Evolutionary conservation across 2,329 filamentous ascomycete genomes (phyloP), one percentile per base, ranked within the genome.

Genomic region (Cordyceps cicadae): DNA sequence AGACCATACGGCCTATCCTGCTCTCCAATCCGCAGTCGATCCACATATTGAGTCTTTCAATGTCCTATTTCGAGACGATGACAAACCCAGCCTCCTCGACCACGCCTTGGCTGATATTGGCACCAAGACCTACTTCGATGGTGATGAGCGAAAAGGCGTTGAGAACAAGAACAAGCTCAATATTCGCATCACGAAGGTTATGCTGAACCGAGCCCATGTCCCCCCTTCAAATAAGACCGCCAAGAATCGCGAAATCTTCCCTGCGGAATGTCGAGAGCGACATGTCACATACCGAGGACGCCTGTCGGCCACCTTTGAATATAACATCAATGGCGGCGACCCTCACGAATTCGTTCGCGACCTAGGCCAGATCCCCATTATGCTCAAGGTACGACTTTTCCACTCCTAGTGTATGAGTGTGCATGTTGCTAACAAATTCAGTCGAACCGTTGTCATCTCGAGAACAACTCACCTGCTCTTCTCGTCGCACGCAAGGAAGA

Each of bases 1-100:
- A 69, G 92, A 97, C 71, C 88, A 85, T 67, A 89, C 89, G 11
- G 91, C 93, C 62, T 97, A 96, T 70, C 94, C 94, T 15, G 83
- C 89, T 24, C 84, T 99, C 53, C 88, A 92, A 68, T 83, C 84
- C 63, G 90, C 93, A n/a, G 87, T 97, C 62, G 82, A 89, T 66
- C 94, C 94, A 54, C 94, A 99, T 74, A 88, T 97, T 68, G 87
- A 97, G 70, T 94, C 94, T 7, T 99, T 97, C 84, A 96, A 99
- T 78, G 87, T 87, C 57, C 81, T 97, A 53, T 95, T 97, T 71
- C 84, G 86, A 37, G 79, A 82, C 62, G 82, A 87, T 74, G 90
- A 89, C 54, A 75, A 74, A 64, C 72, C 71, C 15, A 74, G 79
- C 49, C 72, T 86, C 62, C 70, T 99, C 59, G 84, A 88, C 54